Evolutionary conservation across 2,329 filamentous ascomycete genomes (phyloP), one percentile per base, ranked within the genome.

Genomic region (Orbilia blumenaviensis): DNA sequence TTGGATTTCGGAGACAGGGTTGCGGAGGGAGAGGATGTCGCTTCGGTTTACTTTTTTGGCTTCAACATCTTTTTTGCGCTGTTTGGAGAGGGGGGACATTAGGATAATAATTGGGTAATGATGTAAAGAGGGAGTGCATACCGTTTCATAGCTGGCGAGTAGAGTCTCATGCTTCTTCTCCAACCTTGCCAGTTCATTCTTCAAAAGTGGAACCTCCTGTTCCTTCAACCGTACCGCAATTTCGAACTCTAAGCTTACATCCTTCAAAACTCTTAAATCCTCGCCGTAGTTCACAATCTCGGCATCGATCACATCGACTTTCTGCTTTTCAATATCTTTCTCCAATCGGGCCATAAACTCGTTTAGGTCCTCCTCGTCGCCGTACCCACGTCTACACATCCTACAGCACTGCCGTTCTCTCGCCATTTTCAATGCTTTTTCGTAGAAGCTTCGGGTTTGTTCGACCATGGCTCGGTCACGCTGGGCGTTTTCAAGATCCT

Each of bases 21-120:
- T 93, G 48, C 87, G 86, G 78, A 97, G 86, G 1, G 89, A 88
- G 75, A 96, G 92, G 5, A 94, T 84, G 41, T 95, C 92, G 79
- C 89, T 87, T 80, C 90, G 90, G 48, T 87, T 85, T 61, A 87
- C 88, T 74, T 91, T 88, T 62, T 88, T 87, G 48, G 90, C 87
- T 46, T 87, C 85, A 62, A 95, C 89, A 2, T 84, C 82, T 36
- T 86, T 87, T 79, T 97, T 93, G 78, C 89, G 86, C 61, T 46
- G 14, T 46, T 23, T 80, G 50, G 23, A 60, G 1, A 38, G 3
- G n/a, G n/a, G n/a, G n/a, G n/a, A n/a, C n/a, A n/a, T n/a, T n/a
- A n/a, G n/a, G n/a, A n/a, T n/a, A n/a, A n/a, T n/a, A n/a, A n/a
- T n/a, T n/a, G n/a, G n/a, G n/a, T n/a, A n/a, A n/a, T n/a, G n/a